phyloP scores from a whole-genome alignment of 176 grass and related monocot species.

The Urochloa ruziziensis region DNA sequence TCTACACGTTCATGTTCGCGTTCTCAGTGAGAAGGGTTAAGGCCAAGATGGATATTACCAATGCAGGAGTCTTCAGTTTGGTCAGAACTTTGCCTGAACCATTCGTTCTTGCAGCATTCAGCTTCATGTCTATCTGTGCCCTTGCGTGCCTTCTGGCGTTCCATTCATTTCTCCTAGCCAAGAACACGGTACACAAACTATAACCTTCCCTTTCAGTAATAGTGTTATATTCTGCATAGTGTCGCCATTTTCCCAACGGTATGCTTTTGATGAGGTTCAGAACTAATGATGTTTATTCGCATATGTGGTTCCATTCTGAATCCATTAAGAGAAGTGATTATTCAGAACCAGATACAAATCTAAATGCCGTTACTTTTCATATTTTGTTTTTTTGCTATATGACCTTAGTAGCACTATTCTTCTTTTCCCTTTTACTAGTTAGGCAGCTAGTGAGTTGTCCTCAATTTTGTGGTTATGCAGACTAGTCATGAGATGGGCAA shows the following conservation, averaged over 20 bases:
- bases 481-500: slow-evolving; percentile 55
- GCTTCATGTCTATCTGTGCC: slow-evolving; percentile 46
- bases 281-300: background rate
- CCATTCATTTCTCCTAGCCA: slow-evolving; percentile 51
- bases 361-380: background rate
- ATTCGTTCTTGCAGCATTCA: slow-evolving; percentile 47
- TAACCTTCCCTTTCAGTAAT: background rate
- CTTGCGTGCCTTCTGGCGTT: slow-evolving; percentile 39
- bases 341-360: background rate
- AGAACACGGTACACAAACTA: slow-evolving; percentile 45
- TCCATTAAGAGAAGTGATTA: background rate
- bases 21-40: slow-evolving; percentile 47
- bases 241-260: no score
- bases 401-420: no score
- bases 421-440: background rate
- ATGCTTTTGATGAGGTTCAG: background rate
- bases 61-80: slow-evolving; percentile 15
- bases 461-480: slow-evolving; percentile 30
- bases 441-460: background rate
- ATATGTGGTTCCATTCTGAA: background rate
- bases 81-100: slow-evolving; percentile 37
- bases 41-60: background rate
- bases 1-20: slow-evolving; percentile 36
- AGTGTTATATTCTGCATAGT: background rate
- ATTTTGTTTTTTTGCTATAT: background rate